phyloP scores from a whole-genome alignment of 306 rosid genomes.

The Vigna unguiculata region DNA sequence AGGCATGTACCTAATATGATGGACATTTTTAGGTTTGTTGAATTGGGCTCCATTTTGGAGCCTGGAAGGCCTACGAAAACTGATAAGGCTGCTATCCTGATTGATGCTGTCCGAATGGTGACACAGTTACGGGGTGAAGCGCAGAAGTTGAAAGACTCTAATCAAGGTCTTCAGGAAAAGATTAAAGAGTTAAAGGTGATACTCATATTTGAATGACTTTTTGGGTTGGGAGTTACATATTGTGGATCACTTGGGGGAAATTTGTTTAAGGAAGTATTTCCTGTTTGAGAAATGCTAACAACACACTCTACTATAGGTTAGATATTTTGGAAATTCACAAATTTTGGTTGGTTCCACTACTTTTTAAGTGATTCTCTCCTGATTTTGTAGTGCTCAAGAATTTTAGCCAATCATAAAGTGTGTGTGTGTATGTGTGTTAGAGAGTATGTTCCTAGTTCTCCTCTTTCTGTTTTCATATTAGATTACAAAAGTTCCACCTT shows the following conservation, averaged over 20 bases:
- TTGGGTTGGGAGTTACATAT: conserved; percentile 16
- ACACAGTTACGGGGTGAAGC: conserved; percentile 87
- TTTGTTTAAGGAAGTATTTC: not conserved
- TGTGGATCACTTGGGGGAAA: not conserved
- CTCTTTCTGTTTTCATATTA: not conserved
- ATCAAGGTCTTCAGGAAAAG: conserved; percentile 87
- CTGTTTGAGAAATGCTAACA: too few relatives aligned
- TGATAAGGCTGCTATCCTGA: conserved; percentile 89
- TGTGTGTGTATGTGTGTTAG: too few relatives aligned
- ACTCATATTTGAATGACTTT: conserved; percentile 10
- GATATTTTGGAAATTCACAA: too few relatives aligned
- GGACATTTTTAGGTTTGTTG: conserved; percentile 77
- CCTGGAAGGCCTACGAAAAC: conserved; percentile 94
- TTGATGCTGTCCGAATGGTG: conserved; percentile 95
- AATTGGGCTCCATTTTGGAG: conserved; percentile 86
- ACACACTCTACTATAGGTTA: too few relatives aligned
- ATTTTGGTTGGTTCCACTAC: too few relatives aligned
- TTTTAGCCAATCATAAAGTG: too few relatives aligned
- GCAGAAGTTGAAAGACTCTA: conserved; percentile 85
- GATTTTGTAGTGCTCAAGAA: too few relatives aligned
- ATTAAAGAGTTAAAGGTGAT: conserved; percentile 90
- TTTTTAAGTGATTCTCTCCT: too few relatives aligned
- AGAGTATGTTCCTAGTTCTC: too few relatives aligned
- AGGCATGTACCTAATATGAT: conserved; percentile 44
- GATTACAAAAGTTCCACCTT: not conserved